Evolutionary conservation across 2,329 filamentous ascomycete genomes (phyloP).

Genomic region (Neofusicoccum sp.): DNA sequence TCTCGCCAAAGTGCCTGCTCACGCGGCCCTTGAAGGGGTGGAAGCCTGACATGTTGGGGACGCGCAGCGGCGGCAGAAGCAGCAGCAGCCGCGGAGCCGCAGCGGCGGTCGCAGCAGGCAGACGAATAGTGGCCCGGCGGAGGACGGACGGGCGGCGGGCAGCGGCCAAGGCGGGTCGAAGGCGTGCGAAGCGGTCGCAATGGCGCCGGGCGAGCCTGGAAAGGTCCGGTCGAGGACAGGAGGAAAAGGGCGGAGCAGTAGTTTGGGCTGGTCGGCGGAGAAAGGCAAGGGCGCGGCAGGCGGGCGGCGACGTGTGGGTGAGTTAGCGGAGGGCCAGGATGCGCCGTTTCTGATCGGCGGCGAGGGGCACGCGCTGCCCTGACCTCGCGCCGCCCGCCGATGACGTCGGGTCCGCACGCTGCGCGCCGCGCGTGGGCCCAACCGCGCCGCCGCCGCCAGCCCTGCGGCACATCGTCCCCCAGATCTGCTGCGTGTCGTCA

Average conservation of each 20-base stretch:
- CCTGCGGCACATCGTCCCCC: neutral
- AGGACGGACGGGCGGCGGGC: neutral
- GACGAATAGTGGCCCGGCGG: neutral
- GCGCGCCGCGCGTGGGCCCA: neutral
- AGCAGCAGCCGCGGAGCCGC: neutral
- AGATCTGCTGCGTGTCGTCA: neutral
- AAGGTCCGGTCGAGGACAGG: neutral
- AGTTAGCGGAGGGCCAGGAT: slow-evolving; percentile 10
- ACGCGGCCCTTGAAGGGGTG: slow-evolving; percentile 58
- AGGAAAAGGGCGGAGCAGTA: neutral
- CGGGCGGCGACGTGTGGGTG: slow-evolving; percentile 4
- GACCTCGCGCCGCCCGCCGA: neutral
- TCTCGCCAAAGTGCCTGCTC: slow-evolving; percentile 54
- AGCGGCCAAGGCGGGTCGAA: neutral
- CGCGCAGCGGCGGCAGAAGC: neutral
- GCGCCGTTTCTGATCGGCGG: slow-evolving; percentile 15
- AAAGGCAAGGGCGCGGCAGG: neutral
- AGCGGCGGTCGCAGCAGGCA: neutral
- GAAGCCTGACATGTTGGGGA: slow-evolving; percentile 34
- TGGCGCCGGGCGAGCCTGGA: neutral
- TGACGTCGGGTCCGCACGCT: slow-evolving; percentile 3
- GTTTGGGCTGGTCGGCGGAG: neutral
- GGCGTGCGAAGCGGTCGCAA: neutral
- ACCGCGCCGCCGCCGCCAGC: neutral
- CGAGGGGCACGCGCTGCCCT: slow-evolving; percentile 8